Percentiles rank a stretch among this genome's conserved stretches.
Evolutionary conservation across 169 alveolate genomes (phyloP).

Genomic region (Plasmodium coatneyi): DNA sequence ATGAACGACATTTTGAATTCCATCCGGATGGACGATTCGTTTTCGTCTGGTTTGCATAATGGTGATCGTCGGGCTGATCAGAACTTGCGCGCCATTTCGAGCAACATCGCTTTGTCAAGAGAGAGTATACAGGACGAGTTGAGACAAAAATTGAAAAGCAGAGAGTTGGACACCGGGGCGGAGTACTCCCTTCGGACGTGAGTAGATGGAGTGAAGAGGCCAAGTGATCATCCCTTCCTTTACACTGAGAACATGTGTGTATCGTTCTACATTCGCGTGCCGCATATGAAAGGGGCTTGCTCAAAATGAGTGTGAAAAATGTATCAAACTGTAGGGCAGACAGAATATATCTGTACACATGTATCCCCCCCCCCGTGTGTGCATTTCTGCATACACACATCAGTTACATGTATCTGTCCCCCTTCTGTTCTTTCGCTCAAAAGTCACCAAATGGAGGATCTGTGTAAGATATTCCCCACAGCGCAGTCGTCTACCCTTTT

Average conservation of each 20-base stretch:
- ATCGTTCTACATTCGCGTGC: background rate
- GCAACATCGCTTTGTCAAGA: background rate
- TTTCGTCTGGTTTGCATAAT: background rate
- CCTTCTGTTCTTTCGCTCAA: background rate
- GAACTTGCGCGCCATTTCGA: conserved; percentile 4
- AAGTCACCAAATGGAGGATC: background rate
- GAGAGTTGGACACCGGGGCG: background rate
- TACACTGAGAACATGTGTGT: background rate
- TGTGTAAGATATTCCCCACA: background rate
- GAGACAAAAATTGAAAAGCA: conserved; percentile 10
- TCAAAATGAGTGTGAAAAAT: background rate
- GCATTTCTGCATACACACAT: background rate
- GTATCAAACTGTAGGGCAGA: background rate
- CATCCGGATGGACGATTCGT: conserved; percentile 10
- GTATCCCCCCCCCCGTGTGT: background rate
- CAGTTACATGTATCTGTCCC: background rate
- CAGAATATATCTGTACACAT: background rate
- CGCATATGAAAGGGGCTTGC: background rate
- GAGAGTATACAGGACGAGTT: conserved; percentile 36
- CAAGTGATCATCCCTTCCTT: background rate
- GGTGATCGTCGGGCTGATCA: background rate
- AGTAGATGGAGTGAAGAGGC: background rate
- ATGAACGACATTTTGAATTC: conserved; percentile 48
- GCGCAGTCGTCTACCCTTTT: background rate
- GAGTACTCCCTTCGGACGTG: conserved; percentile 28